A percentile compares a stretch with the other conserved stretches of the same genome.
Conservation (phyloP, 805 yeast genomes). For the Naumovozyma baii region DNA sequence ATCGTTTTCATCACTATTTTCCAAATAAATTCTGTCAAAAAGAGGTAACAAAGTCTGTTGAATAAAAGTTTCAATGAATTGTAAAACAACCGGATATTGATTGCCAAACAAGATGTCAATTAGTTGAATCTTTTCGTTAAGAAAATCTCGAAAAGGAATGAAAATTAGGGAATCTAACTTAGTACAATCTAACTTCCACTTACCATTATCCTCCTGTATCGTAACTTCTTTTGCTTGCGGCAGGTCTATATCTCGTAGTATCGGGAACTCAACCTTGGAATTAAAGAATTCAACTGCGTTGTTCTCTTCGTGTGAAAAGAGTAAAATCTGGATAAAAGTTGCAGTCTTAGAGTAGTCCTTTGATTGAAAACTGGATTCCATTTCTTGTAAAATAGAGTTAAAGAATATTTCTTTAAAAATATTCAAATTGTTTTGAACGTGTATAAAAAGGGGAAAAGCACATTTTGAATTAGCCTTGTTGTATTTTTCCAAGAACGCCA, state of each 20-base stretch:
- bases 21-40: conserved; percentile 18
- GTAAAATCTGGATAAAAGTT: conserved; percentile 25
- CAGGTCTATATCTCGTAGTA: background rate
- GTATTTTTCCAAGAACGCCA: conserved; percentile 15
- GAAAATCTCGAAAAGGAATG: conserved; percentile 20
- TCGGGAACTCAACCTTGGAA: conserved; percentile 28
- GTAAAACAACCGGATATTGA: conserved; percentile 32
- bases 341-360: conserved; percentile 35
- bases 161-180: background rate
- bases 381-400: conserved; percentile 58
- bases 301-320: conserved; percentile 33
- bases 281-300: conserved; percentile 34
- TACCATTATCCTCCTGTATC: background rate
- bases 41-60: conserved; percentile 30
- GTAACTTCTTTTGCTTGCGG: background rate
- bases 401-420: conserved; percentile 50
- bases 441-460: conserved; percentile 12
- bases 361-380: conserved; percentile 47
- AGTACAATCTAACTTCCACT: background rate
- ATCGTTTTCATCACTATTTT: conserved; percentile 13
- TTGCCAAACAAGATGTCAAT: conserved; percentile 34
- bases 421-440: conserved; percentile 14
- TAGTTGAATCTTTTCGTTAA: conserved; percentile 30
- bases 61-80: conserved; percentile 32
- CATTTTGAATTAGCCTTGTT: conserved; percentile 14